phyloP scores from a whole-genome alignment of 768 basidiomycete species.

The Tricholoma sp. region DNA sequence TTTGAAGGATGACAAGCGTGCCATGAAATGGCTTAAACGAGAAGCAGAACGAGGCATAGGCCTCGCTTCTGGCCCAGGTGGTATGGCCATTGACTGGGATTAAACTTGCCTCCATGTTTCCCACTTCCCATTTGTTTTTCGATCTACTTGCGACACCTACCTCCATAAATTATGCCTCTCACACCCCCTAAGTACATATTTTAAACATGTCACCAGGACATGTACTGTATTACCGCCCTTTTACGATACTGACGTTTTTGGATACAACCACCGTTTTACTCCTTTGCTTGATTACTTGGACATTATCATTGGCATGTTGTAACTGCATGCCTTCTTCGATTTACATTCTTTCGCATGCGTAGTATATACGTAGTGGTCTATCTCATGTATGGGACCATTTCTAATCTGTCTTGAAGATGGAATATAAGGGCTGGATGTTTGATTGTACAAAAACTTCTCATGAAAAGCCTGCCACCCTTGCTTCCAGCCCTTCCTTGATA shows the following conservation, averaged over 20 bases:
- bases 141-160: slow-evolving; percentile 7
- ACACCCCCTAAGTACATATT: background rate
- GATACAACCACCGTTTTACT: background rate
- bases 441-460: background rate
- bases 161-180: background rate
- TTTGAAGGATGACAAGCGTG: slow-evolving; percentile 75
- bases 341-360: background rate
- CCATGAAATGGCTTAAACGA: slow-evolving; percentile 73
- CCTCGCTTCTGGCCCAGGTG: slow-evolving; percentile 61
- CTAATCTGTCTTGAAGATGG: slow-evolving; percentile 13
- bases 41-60: slow-evolving; percentile 76
- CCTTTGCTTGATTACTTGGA: background rate
- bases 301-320: background rate
- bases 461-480: too few species aligned
- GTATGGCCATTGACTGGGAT: slow-evolving; percentile 78
- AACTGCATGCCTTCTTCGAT: background rate
- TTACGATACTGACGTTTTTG: slow-evolving; percentile 1
- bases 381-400: slow-evolving; percentile 4
- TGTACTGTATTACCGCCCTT: background rate
- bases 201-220: slow-evolving; percentile 3
- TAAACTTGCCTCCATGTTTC: slow-evolving; percentile 28
- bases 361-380: background rate
- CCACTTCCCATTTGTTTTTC: background rate
- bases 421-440: background rate
- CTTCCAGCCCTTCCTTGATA: too few species aligned